phyloP scores from a whole-genome alignment of 2,329 filamentous ascomycete genomes.

The Raffaelea ambrosiae region DNA sequence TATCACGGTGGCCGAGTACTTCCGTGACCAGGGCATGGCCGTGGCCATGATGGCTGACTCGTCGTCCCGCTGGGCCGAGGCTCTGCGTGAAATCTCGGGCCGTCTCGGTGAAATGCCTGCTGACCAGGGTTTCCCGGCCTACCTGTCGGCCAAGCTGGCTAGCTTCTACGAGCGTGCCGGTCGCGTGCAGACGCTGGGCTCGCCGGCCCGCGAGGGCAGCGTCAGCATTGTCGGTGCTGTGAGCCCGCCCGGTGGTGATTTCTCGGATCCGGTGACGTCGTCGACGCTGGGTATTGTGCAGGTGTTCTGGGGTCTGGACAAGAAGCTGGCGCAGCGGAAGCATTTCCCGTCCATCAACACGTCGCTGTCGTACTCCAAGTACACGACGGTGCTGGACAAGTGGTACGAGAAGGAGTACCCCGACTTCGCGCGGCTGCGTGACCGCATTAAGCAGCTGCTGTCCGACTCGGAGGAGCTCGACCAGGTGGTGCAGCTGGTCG shows the following conservation, averaged over 20 bases:
- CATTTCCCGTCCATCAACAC: constrained; percentile 99
- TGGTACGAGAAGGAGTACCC: constrained; percentile 92
- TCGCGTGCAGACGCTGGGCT: constrained; percentile 75
- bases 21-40: constrained; percentile 92
- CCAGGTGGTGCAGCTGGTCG: constrained; percentile 96
- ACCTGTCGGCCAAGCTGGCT: constrained; percentile 90
- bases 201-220: constrained; percentile 80
- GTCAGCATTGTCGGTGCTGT: constrained; percentile 97
- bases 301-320: constrained; percentile 99
- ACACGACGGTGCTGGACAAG: constrained; percentile 78
- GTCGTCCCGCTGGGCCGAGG: constrained; percentile 95
- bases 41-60: constrained; percentile 99
- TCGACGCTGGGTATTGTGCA: constrained; percentile 95
- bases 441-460: constrained; percentile 88
- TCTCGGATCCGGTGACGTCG: constrained; percentile 93
- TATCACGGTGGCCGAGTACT: constrained; percentile 93
- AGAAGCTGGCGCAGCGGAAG: constrained; percentile 98
- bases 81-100: constrained; percentile 95
- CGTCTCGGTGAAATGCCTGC: constrained; percentile 99
- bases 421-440: constrained; percentile 86
- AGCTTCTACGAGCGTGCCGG: constrained; percentile 99
- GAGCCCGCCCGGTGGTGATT: constrained; percentile 95
- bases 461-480: constrained; percentile 95
- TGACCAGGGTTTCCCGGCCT: constrained; percentile 98
- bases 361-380: constrained; percentile 90